Evolutionary conservation across 768 basidiomycete species (phyloP), one percentile per base, ranked within the genome.

Genomic region (Pluteus cervinus): DNA sequence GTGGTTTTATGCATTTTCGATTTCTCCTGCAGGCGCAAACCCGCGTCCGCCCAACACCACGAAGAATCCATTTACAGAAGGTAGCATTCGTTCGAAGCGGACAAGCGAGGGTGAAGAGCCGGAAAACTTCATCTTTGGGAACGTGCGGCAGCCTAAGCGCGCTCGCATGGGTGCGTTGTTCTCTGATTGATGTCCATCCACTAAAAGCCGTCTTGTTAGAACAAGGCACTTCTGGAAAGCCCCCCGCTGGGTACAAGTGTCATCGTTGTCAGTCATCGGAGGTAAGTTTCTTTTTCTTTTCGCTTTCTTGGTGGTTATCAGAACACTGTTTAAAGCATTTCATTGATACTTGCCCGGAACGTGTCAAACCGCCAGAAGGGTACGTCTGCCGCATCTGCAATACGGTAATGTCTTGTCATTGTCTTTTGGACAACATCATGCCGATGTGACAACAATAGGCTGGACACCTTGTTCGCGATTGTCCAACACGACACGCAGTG

Each of bases 1-100:
- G 93, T 97, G 90, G 85, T 97, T 96, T 63, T 99, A 99, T 61
- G 96, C 96, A 2, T 98, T 97, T 59, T 81, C 77, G 17, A 86
- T 99, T 36, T 60, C 75, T 0, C 79, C 88, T 2, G 66, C 69
- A 16, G 49, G 65, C 4, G 47, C 57, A 17, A 58, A 54, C 8
- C 57, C 62, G 11, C 52, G 65, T 6, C 85, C 86, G 11, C 51
- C 69, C 1, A 87, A 89, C 50, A 59, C 69, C 1, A 86, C 86
- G 0, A 65, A 64, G 44, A 90, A 89, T 54, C 86, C 86, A 1
- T 87, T 85, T 52, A 57, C 62, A 5, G 71, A 72, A 35, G 45
- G 48, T 17, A 46, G 51, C 6, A 43, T 54, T 22, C 66, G 63
- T 5, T 48, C 53, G 5, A 90, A 89, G 56, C 77, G 86, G 3